Conservation (phyloP, 2,329 filamentous ascomycete species). For the Sclerotinia nivalis region DNA sequence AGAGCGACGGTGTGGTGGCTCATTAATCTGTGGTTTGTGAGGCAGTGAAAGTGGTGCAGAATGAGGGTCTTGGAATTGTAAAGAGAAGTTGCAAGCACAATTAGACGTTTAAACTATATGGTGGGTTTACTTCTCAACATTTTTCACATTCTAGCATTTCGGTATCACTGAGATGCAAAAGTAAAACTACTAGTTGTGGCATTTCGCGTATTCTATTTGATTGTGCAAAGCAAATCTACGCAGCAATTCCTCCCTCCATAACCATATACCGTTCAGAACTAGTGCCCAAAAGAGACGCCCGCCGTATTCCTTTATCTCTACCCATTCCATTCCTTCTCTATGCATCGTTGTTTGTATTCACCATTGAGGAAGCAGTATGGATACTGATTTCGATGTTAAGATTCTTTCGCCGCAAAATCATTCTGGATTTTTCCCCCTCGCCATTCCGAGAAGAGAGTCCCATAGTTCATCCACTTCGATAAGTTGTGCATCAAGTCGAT, state of each 20-base stretch:
- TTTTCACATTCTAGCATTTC: neutral
- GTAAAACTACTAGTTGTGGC: neutral
- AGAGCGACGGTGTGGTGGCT: conserved; percentile 50
- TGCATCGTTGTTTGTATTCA: neutral
- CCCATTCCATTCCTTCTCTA: neutral
- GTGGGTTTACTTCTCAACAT: neutral
- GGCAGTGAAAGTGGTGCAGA: conserved; percentile 48
- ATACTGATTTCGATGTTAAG: neutral
- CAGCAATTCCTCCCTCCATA: neutral
- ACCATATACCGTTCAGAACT: neutral
- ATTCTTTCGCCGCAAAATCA: neutral
- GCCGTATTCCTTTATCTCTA: neutral
- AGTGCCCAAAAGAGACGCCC: neutral
- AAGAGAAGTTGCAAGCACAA: neutral
- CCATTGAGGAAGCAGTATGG: neutral
- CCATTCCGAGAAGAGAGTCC: neutral
- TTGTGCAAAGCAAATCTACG: neutral
- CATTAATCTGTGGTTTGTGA: conserved; percentile 59
- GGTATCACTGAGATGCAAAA: neutral
- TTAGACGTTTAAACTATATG: neutral
- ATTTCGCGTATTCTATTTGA: neutral
- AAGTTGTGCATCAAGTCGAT: neutral
- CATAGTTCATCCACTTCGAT: neutral
- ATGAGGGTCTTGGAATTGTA: conserved; percentile 26
- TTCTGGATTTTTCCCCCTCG: neutral